Evolutionary conservation across 1,139 yeast genomes (phyloP), one percentile per base, ranked within the genome.

Genomic region (Nakaseomyces sp.): DNA sequence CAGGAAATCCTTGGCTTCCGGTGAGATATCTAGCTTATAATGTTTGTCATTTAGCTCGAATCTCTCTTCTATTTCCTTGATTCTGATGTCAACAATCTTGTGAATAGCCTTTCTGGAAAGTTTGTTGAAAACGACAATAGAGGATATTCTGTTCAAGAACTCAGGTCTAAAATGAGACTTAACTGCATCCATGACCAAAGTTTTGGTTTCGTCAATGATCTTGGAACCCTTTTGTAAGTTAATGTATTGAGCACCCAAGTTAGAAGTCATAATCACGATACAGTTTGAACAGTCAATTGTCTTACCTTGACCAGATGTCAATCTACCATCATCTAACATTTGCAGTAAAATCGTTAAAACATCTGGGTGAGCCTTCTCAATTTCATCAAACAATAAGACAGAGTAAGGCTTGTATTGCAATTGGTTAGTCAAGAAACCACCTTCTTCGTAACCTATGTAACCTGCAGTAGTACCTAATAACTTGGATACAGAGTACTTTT

Each of bases 301-400:
- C 59, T 89, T 88, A 60, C 98, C 98, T 61, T 85, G 88, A 43
- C 95, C 87, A 19, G 95, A 83, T 20, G 96, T 86, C 46, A 93
- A 80, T 67, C 96, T 80, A 60, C 98, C 99, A 65, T 93, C 99
- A 61, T 93, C 99, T 50, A 91, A 72, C 66, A 91, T 78, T 64
- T 91, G 98, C 56, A 91, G 73, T 57, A 91, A 72, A 17, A 91
- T 81, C 4, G 96, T 93, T 64, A 91, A 73, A 2, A 93, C 98
- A 64, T 91, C 97, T 1, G 98, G 98, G 2, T 96, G 95, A n/a
- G 98, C 99, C 68, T 91, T 91, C 62, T 91, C 98, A 46, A 91
- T 95, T 68, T 91, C 98, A 68, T 91, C 98, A 60, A 91, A 91
- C 52, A 91, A 72, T 25, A 91, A 76, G 22, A 93, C 98, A 4